Conservation (phyloP, 108 stramenopile species). For the Poteriospumella lacustris region DNA sequence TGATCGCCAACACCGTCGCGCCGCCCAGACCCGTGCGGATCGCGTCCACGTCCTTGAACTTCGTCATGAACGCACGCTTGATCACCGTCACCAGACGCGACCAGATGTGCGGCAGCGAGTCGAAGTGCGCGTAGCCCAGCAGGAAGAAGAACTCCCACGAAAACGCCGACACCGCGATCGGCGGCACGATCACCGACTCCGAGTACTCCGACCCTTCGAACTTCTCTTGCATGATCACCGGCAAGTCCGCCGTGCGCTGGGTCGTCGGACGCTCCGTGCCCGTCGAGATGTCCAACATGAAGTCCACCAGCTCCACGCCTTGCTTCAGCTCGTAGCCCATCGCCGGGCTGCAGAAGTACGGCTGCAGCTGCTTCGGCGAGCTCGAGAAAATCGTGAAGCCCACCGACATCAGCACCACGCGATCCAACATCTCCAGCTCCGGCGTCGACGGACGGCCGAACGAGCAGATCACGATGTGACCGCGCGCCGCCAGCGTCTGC, state of each 20-base stretch:
- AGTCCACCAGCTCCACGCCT: conserved; percentile 15
- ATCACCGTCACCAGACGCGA: neutral
- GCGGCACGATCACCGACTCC: neutral
- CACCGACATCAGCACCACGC: neutral
- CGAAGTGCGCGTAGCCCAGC: conserved; percentile 3
- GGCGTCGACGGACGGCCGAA: neutral
- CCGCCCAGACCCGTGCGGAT: neutral
- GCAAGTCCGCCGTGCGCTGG: neutral
- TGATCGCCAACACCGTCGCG: neutral
- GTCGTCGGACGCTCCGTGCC: conserved; percentile 1
- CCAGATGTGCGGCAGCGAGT: neutral
- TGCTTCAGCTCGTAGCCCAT: conserved; percentile 1
- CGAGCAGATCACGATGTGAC: conserved; percentile 1
- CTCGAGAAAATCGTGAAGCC: neutral
- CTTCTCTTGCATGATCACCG: conserved; percentile 4
- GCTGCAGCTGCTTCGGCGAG: neutral
- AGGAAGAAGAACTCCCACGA: neutral
- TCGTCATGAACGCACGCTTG: neutral
- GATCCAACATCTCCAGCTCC: neutral
- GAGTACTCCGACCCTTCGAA: conserved; percentile 5
- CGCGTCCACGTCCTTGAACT: neutral
- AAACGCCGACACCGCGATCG: neutral
- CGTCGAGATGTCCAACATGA: neutral
- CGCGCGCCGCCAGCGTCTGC: neutral
- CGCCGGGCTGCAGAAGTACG: neutral